phyloP scores from a whole-genome alignment of 2,329 filamentous ascomycete genomes.

The Fusarium udum region DNA sequence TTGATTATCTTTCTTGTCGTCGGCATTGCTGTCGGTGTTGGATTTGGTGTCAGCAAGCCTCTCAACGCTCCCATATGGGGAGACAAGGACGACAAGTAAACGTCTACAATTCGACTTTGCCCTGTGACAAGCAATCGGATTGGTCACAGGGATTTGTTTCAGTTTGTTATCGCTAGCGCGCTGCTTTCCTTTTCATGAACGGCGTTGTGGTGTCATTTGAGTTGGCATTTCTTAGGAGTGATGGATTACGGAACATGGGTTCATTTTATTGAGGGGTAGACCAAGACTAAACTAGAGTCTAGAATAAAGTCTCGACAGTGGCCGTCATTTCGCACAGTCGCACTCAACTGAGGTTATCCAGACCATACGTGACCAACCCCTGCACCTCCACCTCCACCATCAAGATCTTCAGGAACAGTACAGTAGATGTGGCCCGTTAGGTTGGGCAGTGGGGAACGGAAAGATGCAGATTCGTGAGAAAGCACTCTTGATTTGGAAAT shows the following conservation, averaged over 20 bases:
- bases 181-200: conserved; percentile 38
- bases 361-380: not conserved
- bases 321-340: not conserved
- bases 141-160: not conserved
- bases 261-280: conserved; percentile 12
- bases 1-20: conserved; percentile 61
- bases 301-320: conserved; percentile 22
- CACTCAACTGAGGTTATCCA: not conserved
- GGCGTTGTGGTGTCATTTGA: conserved; percentile 43
- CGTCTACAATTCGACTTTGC: not conserved
- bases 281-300: conserved; percentile 20
- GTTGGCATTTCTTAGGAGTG: conserved; percentile 34
- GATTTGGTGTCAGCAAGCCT: conserved; percentile 69
- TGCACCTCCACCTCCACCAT: conserved; percentile 19
- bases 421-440: conserved; percentile 28
- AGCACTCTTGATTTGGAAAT: conserved; percentile 26
- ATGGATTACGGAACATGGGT: conserved; percentile 40
- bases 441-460: conserved; percentile 21
- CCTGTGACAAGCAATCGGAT: not conserved
- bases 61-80: conserved; percentile 68
- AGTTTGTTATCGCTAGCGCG: conserved; percentile 35
- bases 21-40: conserved; percentile 64
- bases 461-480: conserved; percentile 25
- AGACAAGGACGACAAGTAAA: conserved; percentile 41
- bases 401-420: conserved; percentile 35